A percentile compares a stretch with the other conserved stretches of the same genome.
Conservation (phyloP, 257 asterid species). For the Forsythia suspensa region DNA sequence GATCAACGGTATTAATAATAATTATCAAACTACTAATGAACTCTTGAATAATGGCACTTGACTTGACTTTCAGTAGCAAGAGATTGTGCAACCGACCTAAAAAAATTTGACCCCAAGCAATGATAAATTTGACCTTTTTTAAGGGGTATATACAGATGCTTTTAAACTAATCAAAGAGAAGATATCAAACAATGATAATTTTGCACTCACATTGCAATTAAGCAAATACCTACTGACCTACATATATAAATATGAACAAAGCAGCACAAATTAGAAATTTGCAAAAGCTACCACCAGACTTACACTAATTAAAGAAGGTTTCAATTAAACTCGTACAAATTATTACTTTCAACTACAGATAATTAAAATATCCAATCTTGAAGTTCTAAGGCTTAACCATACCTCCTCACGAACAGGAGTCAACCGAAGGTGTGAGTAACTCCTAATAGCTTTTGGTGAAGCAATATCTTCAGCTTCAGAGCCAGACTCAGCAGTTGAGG, state of each 20-base stretch:
- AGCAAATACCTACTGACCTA: background rate
- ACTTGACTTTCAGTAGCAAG: background rate
- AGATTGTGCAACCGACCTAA: background rate
- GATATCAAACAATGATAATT: background rate
- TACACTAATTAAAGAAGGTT: background rate
- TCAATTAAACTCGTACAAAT: background rate
- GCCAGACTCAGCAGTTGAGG: slow-evolving; percentile 98
- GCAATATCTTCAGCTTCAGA: slow-evolving; percentile 98
- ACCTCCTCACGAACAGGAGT: slow-evolving; percentile 99
- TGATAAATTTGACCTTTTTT: background rate
- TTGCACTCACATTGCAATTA: background rate
- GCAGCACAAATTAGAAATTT: background rate
- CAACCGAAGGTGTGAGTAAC: slow-evolving; percentile 83
- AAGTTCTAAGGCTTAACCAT: slow-evolving; percentile 16
- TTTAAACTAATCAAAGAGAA: background rate
- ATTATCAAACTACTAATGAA: background rate
- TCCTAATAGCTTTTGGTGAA: slow-evolving; percentile 87
- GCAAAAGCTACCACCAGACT: slow-evolving; percentile 7
- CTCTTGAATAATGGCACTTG: background rate
- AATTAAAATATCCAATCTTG: background rate
- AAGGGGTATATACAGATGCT: background rate
- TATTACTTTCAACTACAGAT: background rate
- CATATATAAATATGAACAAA: background rate
- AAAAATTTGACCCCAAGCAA: background rate
- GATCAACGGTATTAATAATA: background rate